Percentiles rank a stretch among this genome's conserved stretches.
phyloP scores from a whole-genome alignment of 1,284 basidiomycete species.

The Cerioporus squamosus region DNA sequence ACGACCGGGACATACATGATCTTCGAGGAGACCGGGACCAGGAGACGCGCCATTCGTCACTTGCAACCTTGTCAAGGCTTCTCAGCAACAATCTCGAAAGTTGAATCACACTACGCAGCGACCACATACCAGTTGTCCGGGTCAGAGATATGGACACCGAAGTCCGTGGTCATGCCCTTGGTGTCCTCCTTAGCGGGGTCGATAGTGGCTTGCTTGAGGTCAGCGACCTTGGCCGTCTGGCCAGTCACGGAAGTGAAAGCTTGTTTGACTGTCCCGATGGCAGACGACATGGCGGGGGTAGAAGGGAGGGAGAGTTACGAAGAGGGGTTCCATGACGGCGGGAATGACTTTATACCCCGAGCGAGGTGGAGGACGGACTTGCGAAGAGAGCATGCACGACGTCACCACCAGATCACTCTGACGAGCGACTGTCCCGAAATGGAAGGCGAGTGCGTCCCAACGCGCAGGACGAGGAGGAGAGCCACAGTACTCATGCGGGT shows the following conservation, averaged over 20 bases:
- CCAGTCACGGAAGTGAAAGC: slow-evolving; percentile 32
- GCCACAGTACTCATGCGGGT: too few species aligned
- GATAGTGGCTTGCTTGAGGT: slow-evolving; percentile 50
- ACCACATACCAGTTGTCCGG: slow-evolving; percentile 66
- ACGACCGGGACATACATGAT: slow-evolving; percentile 41
- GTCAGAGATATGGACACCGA: slow-evolving; percentile 60
- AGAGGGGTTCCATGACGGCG: neutral
- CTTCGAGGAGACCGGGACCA: slow-evolving; percentile 67
- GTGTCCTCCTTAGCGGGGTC: slow-evolving; percentile 36
- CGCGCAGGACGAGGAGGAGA: neutral
- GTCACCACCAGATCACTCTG: too few species aligned
- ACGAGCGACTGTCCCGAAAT: slow-evolving; percentile 7
- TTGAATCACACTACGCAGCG: neutral
- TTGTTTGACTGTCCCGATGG: slow-evolving; percentile 30
- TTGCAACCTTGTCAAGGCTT: slow-evolving; percentile 50
- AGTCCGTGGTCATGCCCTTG: slow-evolving; percentile 61
- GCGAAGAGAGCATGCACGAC: slow-evolving; percentile 9
- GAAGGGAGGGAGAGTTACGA: neutral
- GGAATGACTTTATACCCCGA: slow-evolving; percentile 19
- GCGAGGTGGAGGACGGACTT: neutral
- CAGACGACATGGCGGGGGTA: slow-evolving; percentile 23
- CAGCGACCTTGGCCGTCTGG: slow-evolving; percentile 46
- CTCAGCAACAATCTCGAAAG: neutral
- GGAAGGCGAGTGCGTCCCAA: slow-evolving; percentile 8
- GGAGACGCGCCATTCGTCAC: slow-evolving; percentile 44